Percentiles rank a stretch among this genome's conserved stretches.
These are phyloP conservation scores for Citrus sinensis DNA, from an alignment of 345 rosid species.

Conservation along the genomic window DVS_A1.0 CM039164.1:675501-676000, in stretches of 20 bases:
- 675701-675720: background rate
- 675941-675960: conserved; percentile 49
- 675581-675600: conserved; percentile 83
- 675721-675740: background rate
- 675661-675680: background rate
- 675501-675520: background rate
- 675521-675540: background rate
- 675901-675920: conserved; percentile 93
- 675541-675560: background rate
- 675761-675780: conserved; percentile 77
- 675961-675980: background rate
- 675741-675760: conserved; percentile 76
- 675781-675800: conserved; percentile 92
- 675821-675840: background rate
- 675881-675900: conserved; percentile 64
- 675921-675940: conserved; percentile 93
- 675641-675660: conserved; percentile 24
- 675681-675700: background rate
- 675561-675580: conserved; percentile 89
- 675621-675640: conserved; percentile 74
- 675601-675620: conserved; percentile 61
- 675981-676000: background rate
- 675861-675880: conserved; percentile 15
- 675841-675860: background rate
- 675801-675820: conserved; percentile 36